phyloP scores from a whole-genome alignment of 306 rosid genomes.

The Acacia crassicarpa region DNA sequence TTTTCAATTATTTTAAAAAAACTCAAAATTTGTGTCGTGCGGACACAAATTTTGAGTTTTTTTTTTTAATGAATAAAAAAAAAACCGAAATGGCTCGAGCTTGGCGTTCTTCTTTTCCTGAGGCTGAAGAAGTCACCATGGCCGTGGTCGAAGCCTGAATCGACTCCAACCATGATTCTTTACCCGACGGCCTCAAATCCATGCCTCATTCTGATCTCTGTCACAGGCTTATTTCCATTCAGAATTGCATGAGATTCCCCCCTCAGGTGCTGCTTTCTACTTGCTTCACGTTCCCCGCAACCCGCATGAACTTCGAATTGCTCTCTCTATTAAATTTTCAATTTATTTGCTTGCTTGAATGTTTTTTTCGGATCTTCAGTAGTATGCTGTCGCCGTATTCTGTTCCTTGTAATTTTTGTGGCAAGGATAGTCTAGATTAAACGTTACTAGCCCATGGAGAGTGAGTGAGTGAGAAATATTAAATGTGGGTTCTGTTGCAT shows the following conservation, averaged over 20 bases:
- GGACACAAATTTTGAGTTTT: too few relatives aligned
- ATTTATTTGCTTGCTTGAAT: not conserved
- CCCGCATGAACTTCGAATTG: not conserved
- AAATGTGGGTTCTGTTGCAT: not conserved
- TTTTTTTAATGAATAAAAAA: too few relatives aligned
- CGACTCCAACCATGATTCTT: conserved; percentile 65
- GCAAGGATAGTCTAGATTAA: not conserved
- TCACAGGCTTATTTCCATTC: conserved; percentile 76
- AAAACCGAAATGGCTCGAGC: conserved; percentile 72
- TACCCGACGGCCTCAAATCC: conserved; percentile 75
- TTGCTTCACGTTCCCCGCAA: not conserved
- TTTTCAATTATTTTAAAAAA: too few relatives aligned
- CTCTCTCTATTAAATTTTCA: not conserved
- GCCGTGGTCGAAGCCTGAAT: conserved; percentile 90
- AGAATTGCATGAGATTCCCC: conserved; percentile 74
- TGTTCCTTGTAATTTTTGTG: not conserved
- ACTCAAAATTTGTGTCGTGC: too few relatives aligned
- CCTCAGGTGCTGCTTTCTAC: conserved; percentile 35
- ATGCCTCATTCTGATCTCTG: conserved; percentile 90
- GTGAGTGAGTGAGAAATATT: too few relatives aligned
- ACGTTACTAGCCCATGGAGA: not conserved
- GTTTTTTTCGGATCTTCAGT: not conserved
- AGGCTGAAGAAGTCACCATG: conserved; percentile 75
- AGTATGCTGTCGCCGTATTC: not conserved
- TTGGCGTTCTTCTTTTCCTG: conserved; percentile 82